Evolutionary conservation across 2,329 filamentous ascomycete genomes (phyloP), one percentile per base, ranked within the genome.

Genomic region (Allantophomopsis lycopodina): DNA sequence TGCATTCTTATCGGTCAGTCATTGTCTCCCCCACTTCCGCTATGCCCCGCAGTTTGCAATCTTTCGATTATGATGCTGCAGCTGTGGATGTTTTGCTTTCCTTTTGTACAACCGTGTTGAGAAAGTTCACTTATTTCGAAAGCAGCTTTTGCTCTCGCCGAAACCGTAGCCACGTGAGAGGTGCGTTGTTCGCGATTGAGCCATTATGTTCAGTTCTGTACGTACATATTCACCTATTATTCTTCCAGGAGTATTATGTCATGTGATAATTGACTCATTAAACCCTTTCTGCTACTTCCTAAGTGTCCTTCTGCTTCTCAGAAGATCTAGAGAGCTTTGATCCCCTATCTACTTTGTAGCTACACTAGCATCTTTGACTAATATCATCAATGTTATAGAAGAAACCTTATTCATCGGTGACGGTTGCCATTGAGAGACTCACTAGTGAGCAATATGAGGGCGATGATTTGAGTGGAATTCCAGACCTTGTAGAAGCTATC

Each of bases 401-500:
- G 65, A 91, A 91, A 60, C 88, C 89, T 3, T 96, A 87, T 60
- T 86, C 91, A 55, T 87, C 91, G 33, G 80, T 98, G 46, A 94
- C 89, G 30, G 89, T 94, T 40, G 84, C 85, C 47, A 76, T 98
- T 52, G 91, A 96, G 60, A 80, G 80, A 43, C 73, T 96, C 50
- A 96, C 89, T 2, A 81, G 84, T 53, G 89, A 95, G 60, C 69
- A 82, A 45, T 93, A 84, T 60, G 82, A 93, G 44, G 85, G 93
- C 55, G 86, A 96, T 57, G 88, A 96, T 58, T 68, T 93, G 31
- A 82, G 84, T 51, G 91, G 89, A 17, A 86, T 98, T 47, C 84
- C 89, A 32, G 88, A 96, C 52, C 76, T 98, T 17, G 84, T 96
- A 46, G 91, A 98, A 60, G 86, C 91, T 41, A 84, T 98, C 56